Percentiles rank a stretch among this genome's conserved stretches.
Evolutionary conservation across 2,329 filamentous ascomycete species (phyloP).

Genomic region (Colletotrichum navitas): DNA sequence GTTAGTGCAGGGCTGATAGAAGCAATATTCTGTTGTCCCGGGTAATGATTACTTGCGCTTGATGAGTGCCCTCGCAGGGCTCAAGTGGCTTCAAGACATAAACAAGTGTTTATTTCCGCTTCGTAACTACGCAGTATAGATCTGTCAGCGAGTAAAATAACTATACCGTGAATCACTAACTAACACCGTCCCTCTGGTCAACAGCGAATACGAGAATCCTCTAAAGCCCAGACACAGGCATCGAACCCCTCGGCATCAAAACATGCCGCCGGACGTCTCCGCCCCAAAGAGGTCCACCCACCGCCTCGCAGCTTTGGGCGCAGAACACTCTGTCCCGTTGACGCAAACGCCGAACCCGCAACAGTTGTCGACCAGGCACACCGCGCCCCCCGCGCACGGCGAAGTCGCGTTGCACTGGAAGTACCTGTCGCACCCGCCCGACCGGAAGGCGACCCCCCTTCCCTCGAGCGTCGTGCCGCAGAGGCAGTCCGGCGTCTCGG

Average conservation of each 20-base stretch:
- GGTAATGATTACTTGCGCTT: background rate
- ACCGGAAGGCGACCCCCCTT: constrained; percentile 33
- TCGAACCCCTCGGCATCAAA: constrained; percentile 1
- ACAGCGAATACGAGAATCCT: background rate
- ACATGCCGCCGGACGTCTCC: constrained; percentile 7
- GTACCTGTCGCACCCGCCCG: constrained; percentile 15
- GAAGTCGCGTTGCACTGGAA: constrained; percentile 19
- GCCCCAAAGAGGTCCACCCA: constrained; percentile 14
- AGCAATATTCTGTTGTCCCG: background rate
- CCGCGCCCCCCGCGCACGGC: constrained; percentile 20
- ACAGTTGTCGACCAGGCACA: constrained; percentile 38
- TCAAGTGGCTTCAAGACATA: background rate
- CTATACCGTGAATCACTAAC: background rate
- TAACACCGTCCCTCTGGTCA: background rate
- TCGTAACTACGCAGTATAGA: background rate
- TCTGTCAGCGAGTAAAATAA: background rate
- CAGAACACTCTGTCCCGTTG: constrained; percentile 41
- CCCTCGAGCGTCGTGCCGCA: constrained; percentile 49
- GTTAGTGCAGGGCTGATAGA: background rate
- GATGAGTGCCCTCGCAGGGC: background rate
- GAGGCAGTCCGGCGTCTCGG: constrained; percentile 50
- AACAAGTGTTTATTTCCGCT: background rate
- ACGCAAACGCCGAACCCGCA: constrained; percentile 40
- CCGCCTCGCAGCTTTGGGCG: background rate
- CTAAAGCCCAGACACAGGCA: background rate